A percentile compares a stretch with the other conserved stretches of the same genome.
These are phyloP conservation scores for Acer saccharum DNA, from an alignment of 345 rosid genomes.

Conservation along the genomic window DNA sequence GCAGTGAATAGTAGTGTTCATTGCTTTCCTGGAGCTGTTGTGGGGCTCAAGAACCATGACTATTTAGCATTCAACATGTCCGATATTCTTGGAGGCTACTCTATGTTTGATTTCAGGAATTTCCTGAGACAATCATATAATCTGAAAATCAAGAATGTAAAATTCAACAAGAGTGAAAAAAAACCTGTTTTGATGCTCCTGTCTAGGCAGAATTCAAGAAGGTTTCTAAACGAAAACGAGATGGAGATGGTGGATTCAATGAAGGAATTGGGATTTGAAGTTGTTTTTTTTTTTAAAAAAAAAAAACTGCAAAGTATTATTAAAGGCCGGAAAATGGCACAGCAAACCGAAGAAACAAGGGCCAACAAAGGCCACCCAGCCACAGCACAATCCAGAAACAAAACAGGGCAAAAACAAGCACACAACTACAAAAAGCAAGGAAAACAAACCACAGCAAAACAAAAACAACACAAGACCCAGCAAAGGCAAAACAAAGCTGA, in stretches of 20 bases:
- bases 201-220: slow-evolving; percentile 27
- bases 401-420: too few relatives aligned
- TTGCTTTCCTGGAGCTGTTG: slow-evolving; percentile 39
- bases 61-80: slow-evolving; percentile 21
- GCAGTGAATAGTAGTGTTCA: slow-evolving; percentile 27
- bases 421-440: too few relatives aligned
- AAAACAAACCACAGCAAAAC: too few relatives aligned
- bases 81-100: slow-evolving; percentile 28
- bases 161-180: not conserved
- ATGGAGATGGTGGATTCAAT: slow-evolving; percentile 27
- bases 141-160: slow-evolving; percentile 21
- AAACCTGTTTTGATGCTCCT: slow-evolving; percentile 34
- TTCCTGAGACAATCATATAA: slow-evolving; percentile 32
- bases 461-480: too few relatives aligned
- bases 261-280: slow-evolving; percentile 32
- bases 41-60: slow-evolving; percentile 37
- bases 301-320: too few relatives aligned
- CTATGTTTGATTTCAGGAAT: slow-evolving; percentile 40
- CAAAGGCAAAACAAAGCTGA: too few relatives aligned
- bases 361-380: too few relatives aligned
- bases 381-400: too few relatives aligned
- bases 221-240: slow-evolving; percentile 29
- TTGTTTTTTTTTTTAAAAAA: not conserved
- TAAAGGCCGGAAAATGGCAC: too few relatives aligned
- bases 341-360: too few relatives aligned